Evolutionary conservation across 768 basidiomycete genomes (phyloP).

Genomic region (Mycena maculata): DNA sequence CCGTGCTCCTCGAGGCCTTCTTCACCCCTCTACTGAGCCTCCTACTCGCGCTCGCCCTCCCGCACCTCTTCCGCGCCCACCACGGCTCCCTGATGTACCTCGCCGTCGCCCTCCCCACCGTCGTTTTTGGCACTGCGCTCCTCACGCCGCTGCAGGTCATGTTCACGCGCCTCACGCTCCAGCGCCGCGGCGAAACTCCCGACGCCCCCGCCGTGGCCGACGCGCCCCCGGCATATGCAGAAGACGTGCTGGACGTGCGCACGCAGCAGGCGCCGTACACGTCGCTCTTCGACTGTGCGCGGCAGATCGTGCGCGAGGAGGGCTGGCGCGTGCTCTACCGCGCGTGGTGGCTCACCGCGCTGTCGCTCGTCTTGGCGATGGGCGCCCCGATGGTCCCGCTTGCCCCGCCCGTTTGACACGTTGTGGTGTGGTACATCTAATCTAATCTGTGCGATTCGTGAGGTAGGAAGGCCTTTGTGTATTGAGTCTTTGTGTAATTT

Average conservation of each 20-base stretch:
- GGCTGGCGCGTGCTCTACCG: conserved; percentile 20
- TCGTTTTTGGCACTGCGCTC: conserved; percentile 9
- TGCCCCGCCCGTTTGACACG: too few species aligned
- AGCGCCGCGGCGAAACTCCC: conserved; percentile 4
- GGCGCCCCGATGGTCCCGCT: background rate
- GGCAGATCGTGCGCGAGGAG: conserved; percentile 20
- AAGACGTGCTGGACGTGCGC: conserved; percentile 29
- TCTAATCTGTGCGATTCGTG: too few species aligned
- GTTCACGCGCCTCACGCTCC: conserved; percentile 25
- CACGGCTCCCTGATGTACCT: background rate
- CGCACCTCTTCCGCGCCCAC: background rate
- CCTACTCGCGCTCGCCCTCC: background rate
- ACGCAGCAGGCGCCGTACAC: conserved; percentile 20
- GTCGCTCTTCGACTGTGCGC: conserved; percentile 14
- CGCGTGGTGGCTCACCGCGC: conserved; percentile 29
- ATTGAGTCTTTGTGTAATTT: too few species aligned
- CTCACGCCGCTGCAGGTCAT: conserved; percentile 29
- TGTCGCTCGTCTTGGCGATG: background rate
- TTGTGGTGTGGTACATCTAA: too few species aligned
- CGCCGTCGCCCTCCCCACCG: background rate
- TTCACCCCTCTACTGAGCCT: background rate
- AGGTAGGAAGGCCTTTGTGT: too few species aligned
- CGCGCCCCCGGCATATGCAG: background rate
- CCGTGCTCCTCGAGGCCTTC: conserved; percentile 5
- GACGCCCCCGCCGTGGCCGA: background rate